Base-by-base conservation (phyloP, 73 alveolate species). In the Uronychia binucleata region DNA sequence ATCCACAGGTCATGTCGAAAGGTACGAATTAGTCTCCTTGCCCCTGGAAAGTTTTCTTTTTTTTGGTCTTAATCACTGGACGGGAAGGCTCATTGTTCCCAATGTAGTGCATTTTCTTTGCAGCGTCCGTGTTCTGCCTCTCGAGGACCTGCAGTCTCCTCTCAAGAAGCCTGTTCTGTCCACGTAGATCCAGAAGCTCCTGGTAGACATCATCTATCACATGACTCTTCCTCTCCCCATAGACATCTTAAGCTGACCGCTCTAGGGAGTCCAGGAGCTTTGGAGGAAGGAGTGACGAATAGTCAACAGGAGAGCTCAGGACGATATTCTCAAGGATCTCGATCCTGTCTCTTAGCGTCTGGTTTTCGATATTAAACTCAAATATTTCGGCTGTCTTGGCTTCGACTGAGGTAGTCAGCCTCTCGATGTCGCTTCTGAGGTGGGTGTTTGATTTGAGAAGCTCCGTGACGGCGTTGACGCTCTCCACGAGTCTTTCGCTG, bases 31-130 rank as follows among this genome's bases (percentile, higher is more conserved):
- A n/a, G n/a, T n/a, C n/a, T 58, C 32, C 67, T 82, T 11, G 13
- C 34, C 27, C 27, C 33, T 67, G 77, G n/a, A n/a, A n/a, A n/a
- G n/a, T n/a, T n/a, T n/a, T n/a, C n/a, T n/a, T n/a, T 83, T 57
- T 57, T 35, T 35, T 32, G 35, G 32, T 28, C 82, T 76, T 58
- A 33, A 83, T 27, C 75, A 85, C 34, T 34, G 91, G 91, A 1
- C 91, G 31, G 8, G 91, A 27, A 1, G 91, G 91, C 57, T 85
- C 91, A 57, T 78, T 85, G 77, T 85, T 85, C 1, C 91, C 91
- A 0, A 85, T 83, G 33, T 31, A 85, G 31, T 85, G 28, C 46
- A 85, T 27, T 31, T 78, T 77, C 82, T 85, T 85, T 0, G 81
- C 30, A 27, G 57, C 57, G 8, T 85, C 91, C 1, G 57, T 77